A percentile compares a stretch with the other conserved stretches of the same genome.
These are phyloP conservation scores for Schoenoplectus triqueter DNA, from an alignment of 202 grass and related monocot species.

Conservation along the genomic window DNA sequence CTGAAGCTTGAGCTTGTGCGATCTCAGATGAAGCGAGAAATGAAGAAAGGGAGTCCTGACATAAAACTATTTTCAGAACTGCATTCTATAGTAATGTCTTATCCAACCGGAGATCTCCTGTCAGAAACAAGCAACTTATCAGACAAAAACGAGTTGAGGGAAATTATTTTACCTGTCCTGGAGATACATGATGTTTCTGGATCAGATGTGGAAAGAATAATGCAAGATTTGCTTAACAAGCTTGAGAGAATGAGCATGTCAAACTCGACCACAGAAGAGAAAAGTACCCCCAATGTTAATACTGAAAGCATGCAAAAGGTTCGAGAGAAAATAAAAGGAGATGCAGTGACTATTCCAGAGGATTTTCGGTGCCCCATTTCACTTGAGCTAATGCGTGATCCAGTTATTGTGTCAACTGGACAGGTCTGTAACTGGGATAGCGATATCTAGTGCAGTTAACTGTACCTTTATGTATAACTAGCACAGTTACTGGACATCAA, in stretches of 20 bases:
- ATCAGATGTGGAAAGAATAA: slow-evolving; percentile 50
- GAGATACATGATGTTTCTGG: slow-evolving; percentile 64
- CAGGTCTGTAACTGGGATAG: slow-evolving; percentile 18
- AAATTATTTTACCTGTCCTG: slow-evolving; percentile 55
- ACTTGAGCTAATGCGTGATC: slow-evolving; percentile 47
- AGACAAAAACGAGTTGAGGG: slow-evolving; percentile 56
- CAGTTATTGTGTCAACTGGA: slow-evolving; percentile 38
- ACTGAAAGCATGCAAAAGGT: slow-evolving; percentile 37
- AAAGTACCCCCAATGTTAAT: slow-evolving; percentile 36
- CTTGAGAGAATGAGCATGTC: slow-evolving; percentile 42
- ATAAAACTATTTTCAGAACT: slow-evolving; percentile 72
- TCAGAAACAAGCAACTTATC: slow-evolving; percentile 36
- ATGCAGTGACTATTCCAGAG: slow-evolving; percentile 64
- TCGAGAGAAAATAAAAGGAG: slow-evolving; percentile 54
- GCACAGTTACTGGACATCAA: not conserved
- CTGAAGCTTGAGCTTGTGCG: slow-evolving; percentile 86
- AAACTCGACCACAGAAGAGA: slow-evolving; percentile 42
- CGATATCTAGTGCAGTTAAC: not conserved
- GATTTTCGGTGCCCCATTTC: slow-evolving; percentile 95
- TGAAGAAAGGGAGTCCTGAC: slow-evolving; percentile 71
- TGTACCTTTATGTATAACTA: not conserved
- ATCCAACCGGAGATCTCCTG: slow-evolving; percentile 44
- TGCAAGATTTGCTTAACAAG: slow-evolving; percentile 51
- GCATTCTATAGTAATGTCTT: slow-evolving; percentile 51
- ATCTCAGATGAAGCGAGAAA: slow-evolving; percentile 79